A percentile compares a stretch with the other conserved stretches of the same genome.
These are phyloP conservation scores for Neofusicoccum sp. DNA, from an alignment of 2,329 filamentous ascomycete species.

Conservation along the genomic window DNA sequence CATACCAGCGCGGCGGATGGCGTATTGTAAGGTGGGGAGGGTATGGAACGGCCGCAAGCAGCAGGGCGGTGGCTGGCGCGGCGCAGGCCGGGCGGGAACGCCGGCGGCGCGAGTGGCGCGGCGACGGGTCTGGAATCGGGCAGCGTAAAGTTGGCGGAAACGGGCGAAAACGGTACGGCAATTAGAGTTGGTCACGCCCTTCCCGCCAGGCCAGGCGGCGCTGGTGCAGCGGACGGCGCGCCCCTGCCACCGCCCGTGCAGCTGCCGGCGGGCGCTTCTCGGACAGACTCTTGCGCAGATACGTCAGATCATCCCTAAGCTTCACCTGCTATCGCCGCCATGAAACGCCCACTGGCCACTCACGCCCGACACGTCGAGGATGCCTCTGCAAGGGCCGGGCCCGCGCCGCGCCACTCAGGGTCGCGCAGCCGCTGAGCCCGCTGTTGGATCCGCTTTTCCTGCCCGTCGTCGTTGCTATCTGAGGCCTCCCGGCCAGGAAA, in stretches of 20 bases:
- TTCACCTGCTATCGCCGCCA: conserved; percentile 18
- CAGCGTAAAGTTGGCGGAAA: background rate
- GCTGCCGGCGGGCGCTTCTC: background rate
- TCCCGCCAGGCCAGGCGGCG: background rate
- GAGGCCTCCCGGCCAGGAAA: conserved; percentile 7
- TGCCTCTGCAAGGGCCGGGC: conserved; percentile 15
- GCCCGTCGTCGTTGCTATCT: conserved; percentile 12
- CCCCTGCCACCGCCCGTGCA: background rate
- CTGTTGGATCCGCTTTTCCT: conserved; percentile 20
- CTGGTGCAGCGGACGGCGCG: conserved; percentile 1
- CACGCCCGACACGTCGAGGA: conserved; percentile 8
- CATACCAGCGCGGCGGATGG: conserved; percentile 5
- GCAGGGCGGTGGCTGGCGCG: background rate
- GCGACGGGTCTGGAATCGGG: background rate
- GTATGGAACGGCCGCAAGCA: background rate
- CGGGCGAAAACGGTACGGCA: conserved; percentile 8
- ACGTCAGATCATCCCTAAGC: conserved; percentile 16
- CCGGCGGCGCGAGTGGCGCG: background rate
- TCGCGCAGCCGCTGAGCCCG: conserved; percentile 14
- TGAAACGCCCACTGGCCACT: conserved; percentile 17
- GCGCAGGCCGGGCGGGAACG: background rate
- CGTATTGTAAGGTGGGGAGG: conserved; percentile 4
- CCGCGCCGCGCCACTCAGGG: conserved; percentile 15
- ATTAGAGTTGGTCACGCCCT: background rate
- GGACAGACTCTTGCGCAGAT: conserved; percentile 12